Evolutionary conservation across 2,329 filamentous ascomycete genomes (phyloP), one percentile per base, ranked within the genome.

Genomic region (Rutstroemia sp.): DNA sequence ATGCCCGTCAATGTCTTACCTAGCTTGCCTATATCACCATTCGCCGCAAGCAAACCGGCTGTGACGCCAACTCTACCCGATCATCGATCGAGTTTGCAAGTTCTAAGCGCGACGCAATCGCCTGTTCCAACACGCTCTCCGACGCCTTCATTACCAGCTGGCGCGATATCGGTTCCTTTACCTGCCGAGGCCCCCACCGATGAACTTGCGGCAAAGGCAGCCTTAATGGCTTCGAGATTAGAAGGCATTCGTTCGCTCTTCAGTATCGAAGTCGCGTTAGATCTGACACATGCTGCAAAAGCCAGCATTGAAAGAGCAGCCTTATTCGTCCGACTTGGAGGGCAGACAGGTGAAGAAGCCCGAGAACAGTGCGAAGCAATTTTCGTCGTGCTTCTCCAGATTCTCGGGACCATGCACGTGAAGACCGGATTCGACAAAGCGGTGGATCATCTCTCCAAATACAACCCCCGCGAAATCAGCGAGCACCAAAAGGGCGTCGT

Each of bases 161-260:
- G 69, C 39, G 61, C 62, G 7, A 64, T 62, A 40, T 62, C 65
- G 1, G 45, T 61, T 36, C 74, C 76, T 1, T 58, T 79, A 14
- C 84, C 73, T 34, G 73, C 75, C 1, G 86, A 92, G 70, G 87
- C 86, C 2, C 92, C 92, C 0, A 95, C 87, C 0, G 89, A 91
- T 56, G 94, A 99, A 71, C 79, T 99, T 30, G 92, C 92, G 38
- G 94, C 94, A 48, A 99, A 99, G 73, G 90, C 92, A n/a, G 92
- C 94, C 0, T 86, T 99, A 51, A 96, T 99, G 89, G 92, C 92
- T 57, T 91, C 89, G 9, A 86, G 91, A 60, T 78, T 99, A 16
- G 94, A 97, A 73, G 92, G 92, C 44, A 99, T 99, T 71, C 89
- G 89, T 65, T 91, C 90, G 16, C 78, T 99, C 16, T 97, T 97